Conservation (phyloP, 148 eudicot genomes). For the Dysphania ambrosioides region DNA sequence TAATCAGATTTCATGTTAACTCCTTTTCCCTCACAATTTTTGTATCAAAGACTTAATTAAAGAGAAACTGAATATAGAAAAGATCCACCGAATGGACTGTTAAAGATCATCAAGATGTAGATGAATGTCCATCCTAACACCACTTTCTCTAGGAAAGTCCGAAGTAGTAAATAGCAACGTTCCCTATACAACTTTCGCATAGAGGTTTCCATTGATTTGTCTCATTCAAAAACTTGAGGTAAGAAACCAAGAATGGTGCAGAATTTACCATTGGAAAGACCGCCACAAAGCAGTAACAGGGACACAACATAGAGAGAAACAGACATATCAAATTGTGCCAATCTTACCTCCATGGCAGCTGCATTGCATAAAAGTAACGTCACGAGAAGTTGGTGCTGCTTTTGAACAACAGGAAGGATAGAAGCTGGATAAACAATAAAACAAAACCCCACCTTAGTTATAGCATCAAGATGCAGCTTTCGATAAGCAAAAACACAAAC, state of each 20-base stretch:
- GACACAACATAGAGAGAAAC: constrained; percentile 7
- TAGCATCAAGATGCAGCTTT: neutral
- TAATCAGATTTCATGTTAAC: too few species aligned
- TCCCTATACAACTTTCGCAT: neutral
- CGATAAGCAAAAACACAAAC: neutral
- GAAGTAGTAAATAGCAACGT: neutral
- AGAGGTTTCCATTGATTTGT: neutral
- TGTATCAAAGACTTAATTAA: too few species aligned
- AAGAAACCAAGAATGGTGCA: neutral
- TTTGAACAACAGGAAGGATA: constrained; percentile 78
- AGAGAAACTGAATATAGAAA: too few species aligned
- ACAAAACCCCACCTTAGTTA: constrained; percentile 5
- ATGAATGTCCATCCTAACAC: neutral
- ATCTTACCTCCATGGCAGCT: constrained; percentile 74
- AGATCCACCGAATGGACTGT: too few species aligned
- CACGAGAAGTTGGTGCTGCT: constrained; percentile 87
- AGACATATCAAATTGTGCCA: neutral
- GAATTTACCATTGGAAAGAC: neutral
- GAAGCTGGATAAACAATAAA: constrained; percentile 45
- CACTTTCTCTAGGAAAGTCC: neutral
- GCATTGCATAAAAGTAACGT: constrained; percentile 83
- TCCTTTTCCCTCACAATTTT: too few species aligned
- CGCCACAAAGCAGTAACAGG: neutral
- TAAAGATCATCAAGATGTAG: too few species aligned
- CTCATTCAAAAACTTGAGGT: neutral